A percentile compares a stretch with the other conserved stretches of the same genome.
These are phyloP conservation scores for Gossypium arboreum DNA, from an alignment of 345 rosid genomes.

Conservation along the genomic window DNA sequence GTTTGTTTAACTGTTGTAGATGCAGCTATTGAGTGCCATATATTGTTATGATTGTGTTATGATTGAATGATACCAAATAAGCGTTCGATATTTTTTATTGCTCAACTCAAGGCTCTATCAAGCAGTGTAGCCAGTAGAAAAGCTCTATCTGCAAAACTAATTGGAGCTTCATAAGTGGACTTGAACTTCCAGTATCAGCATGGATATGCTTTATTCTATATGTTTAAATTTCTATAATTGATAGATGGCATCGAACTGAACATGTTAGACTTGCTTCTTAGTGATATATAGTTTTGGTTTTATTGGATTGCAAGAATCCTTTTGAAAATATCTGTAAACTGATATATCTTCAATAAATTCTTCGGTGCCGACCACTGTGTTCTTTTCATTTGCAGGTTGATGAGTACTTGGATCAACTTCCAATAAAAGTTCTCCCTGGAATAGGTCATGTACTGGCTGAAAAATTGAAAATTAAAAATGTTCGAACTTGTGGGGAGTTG, in stretches of 20 bases:
- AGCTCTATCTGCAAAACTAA: background rate
- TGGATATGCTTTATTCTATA: background rate
- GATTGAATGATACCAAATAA: background rate
- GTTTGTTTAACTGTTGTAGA: background rate
- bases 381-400: conserved; percentile 51
- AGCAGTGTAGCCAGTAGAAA: background rate
- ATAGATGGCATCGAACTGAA: background rate
- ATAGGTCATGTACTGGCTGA: conserved; percentile 80
- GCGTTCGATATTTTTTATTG: background rate
- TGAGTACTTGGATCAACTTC: conserved; percentile 61
- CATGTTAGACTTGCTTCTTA: background rate
- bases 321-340: background rate
- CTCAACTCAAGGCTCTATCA: background rate
- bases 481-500: conserved; percentile 74
- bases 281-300: background rate
- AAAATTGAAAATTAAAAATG: conserved; percentile 61
- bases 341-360: background rate
- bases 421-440: conserved; percentile 78
- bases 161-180: background rate
- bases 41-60: background rate
- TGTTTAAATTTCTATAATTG: background rate
- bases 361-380: conserved; percentile 6
- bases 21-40: background rate
- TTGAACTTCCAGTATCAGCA: background rate
- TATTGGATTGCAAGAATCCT: background rate